Evolutionary conservation across 768 basidiomycete species (phyloP), one percentile per base, ranked within the genome.

Genomic region (Naganishia vishniacii): DNA sequence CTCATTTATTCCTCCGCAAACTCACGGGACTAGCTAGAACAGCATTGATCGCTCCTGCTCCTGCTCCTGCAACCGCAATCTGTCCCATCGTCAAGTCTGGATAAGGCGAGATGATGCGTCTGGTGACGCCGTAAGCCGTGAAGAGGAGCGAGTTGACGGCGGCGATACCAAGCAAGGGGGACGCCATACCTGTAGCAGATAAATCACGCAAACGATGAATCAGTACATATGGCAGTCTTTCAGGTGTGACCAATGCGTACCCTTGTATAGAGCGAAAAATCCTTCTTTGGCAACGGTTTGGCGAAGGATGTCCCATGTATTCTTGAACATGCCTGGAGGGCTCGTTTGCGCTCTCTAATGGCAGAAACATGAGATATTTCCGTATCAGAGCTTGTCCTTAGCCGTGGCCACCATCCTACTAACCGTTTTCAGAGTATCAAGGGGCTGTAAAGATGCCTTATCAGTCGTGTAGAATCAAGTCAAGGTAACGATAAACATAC

Each of bases 61-160:
- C 89, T 0, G 85, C 84, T 0, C 95, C 94, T 0, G 95, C 93
- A 0, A 84, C 73, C 0, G 91, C 90, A 16, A 84, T 88, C 76
- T 97, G 84, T 26, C 82, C 81, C 51, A 97, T 80, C 0, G 88
- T 85, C 7, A 93, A 80, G 53, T 91, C 83, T 2, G 88, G 88
- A 73, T 86, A 99, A 0, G 95, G 94, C 0, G 91, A 92, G 45
- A 98, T 82, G 51, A 92, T 76, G 20, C 89, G 85, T 70, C 87
- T 81, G 3, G 91, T 88, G 20, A 83, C 80, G n/a, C 84, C 87
- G 71, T 94, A 97, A 0, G 92, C 85, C 0, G 89, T 88, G 79
- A 98, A 99, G 13, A 98, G 83, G 13, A 98, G 82, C 3, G 91
- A 94, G 79, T 97, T 98, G 71, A 98, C 94, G 9, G 89, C 93